Conservation (phyloP, 2,329 filamentous ascomycete genomes). For the Ophiostoma fasciatum region DNA sequence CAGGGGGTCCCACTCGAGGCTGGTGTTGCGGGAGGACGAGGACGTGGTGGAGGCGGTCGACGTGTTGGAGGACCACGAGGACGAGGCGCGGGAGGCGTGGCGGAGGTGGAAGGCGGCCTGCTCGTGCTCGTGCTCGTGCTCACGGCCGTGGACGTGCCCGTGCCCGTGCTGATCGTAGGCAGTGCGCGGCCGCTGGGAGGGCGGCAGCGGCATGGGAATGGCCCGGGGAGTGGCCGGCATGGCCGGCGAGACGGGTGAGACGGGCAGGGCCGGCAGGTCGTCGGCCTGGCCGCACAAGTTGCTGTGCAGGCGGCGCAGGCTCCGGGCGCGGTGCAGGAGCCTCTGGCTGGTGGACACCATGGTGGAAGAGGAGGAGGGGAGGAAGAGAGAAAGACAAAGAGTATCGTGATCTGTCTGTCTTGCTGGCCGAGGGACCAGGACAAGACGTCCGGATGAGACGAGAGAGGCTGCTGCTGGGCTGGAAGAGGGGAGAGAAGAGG, state of each 20-base stretch:
- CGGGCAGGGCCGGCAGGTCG: conserved; percentile 3
- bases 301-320: conserved; percentile 7
- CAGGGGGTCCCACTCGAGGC: conserved; percentile 19
- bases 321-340: conserved; percentile 10
- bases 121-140: background rate
- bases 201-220: conserved; percentile 6
- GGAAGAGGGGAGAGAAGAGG: too few relatives aligned
- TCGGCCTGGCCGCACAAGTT: conserved; percentile 1
- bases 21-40: conserved; percentile 1
- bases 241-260: conserved; percentile 1
- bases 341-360: conserved; percentile 8
- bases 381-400: too few relatives aligned
- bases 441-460: too few relatives aligned
- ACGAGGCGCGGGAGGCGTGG: conserved; percentile 13
- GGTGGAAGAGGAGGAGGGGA: background rate
- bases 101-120: conserved; percentile 8
- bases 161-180: background rate
- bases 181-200: background rate
- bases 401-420: too few relatives aligned
- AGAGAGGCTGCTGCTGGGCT: too few relatives aligned
- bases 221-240: background rate
- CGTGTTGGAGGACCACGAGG: conserved; percentile 10
- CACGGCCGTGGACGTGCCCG: background rate
- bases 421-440: too few relatives aligned
- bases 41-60: conserved; percentile 2